Conservation (phyloP, 495 filamentous ascomycete genomes). For the Oidiodendron maius region DNA sequence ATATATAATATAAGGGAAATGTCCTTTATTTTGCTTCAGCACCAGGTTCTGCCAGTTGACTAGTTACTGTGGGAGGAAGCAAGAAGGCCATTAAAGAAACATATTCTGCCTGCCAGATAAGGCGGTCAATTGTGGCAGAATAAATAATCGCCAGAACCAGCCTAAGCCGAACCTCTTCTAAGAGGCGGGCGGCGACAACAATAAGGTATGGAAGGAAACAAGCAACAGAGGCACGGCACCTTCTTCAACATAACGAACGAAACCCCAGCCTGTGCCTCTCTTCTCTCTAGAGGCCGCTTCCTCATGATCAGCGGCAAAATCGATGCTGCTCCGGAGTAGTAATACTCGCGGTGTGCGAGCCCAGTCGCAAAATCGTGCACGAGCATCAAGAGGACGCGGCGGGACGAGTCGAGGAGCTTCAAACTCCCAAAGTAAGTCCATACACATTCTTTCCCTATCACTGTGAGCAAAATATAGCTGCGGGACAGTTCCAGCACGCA, state of each 20-base stretch:
- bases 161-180: too few species aligned
- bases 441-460: neutral
- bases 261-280: constrained; percentile 9
- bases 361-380: constrained; percentile 14
- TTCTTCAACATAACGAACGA: neutral
- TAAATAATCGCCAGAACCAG: neutral
- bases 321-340: constrained; percentile 18
- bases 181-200: neutral
- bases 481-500: constrained; percentile 4
- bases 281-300: constrained; percentile 13
- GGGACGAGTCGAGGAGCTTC: constrained; percentile 21
- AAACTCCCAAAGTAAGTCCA: constrained; percentile 22
- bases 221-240: neutral
- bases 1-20: too few species aligned
- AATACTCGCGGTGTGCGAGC: constrained; percentile 11
- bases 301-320: constrained; percentile 21
- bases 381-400: constrained; percentile 20
- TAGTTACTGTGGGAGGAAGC: too few species aligned
- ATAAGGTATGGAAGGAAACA: neutral
- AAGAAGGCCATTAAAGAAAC: too few species aligned
- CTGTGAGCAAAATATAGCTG: constrained; percentile 5
- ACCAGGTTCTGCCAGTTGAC: too few species aligned
- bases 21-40: too few species aligned
- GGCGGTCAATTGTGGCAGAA: neutral
- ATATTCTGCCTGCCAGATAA: too few species aligned